Evolutionary conservation across 2,329 filamentous ascomycete genomes (phyloP).

Genomic region (Scortechinia acanthostroma): DNA sequence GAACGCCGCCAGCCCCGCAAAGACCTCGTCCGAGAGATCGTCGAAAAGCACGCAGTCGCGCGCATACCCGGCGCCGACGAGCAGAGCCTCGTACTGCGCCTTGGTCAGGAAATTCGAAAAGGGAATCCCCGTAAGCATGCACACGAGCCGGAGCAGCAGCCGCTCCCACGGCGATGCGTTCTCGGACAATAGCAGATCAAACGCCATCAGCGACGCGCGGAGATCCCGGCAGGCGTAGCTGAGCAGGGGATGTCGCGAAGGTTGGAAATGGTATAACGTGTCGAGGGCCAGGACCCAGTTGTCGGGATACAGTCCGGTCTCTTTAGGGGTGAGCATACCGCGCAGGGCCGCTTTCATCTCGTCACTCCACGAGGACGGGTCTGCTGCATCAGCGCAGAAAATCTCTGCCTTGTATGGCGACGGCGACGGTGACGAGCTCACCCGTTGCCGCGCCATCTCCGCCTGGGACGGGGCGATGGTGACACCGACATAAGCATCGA

Average conservation of each 20-base stretch:
- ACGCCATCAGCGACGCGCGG: conserved; percentile 41
- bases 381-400: neutral
- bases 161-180: conserved; percentile 15
- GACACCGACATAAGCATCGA: neutral
- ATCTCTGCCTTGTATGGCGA: no score
- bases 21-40: conserved; percentile 45
- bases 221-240: conserved; percentile 27
- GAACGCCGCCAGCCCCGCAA: conserved; percentile 35
- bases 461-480: neutral
- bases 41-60: conserved; percentile 26
- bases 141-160: conserved; percentile 28
- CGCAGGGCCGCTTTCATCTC: no score
- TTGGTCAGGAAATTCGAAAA: conserved; percentile 36
- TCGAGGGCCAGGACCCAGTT: conserved; percentile 47
- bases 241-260: conserved; percentile 38
- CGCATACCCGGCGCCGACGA: conserved; percentile 38
- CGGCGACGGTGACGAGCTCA: neutral
- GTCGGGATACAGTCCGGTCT: conserved; percentile 10
- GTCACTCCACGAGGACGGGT: neutral
- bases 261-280: conserved; percentile 47
- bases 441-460: neutral
- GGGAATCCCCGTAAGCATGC: conserved; percentile 37
- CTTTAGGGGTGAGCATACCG: neutral
- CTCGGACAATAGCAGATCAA: conserved; percentile 37
- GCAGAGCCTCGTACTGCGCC: conserved; percentile 30